Percentiles rank a stretch among this genome's conserved stretches.
Evolutionary conservation across 495 filamentous ascomycete genomes (phyloP).

Genomic region (Podospora tetraspora): DNA sequence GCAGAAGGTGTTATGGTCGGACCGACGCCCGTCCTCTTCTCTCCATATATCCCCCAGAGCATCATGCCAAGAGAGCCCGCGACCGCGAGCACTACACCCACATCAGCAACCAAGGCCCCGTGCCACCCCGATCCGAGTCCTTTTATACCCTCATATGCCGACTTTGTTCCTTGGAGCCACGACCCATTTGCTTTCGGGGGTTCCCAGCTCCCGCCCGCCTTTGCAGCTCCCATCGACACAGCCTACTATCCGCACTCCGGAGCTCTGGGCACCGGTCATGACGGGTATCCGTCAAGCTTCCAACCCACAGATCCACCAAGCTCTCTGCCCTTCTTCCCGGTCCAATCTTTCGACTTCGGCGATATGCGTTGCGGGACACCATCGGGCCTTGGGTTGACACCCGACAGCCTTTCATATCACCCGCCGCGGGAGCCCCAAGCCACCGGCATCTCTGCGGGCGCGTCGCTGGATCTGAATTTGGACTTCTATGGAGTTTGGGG

Average conservation of each 20-base stretch:
- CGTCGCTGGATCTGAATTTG: background rate
- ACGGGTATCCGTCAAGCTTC: background rate
- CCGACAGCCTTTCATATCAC: background rate
- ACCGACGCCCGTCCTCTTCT: background rate
- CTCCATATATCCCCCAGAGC: background rate
- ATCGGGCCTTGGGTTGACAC: background rate
- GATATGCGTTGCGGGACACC: background rate
- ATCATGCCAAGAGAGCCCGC: background rate
- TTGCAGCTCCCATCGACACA: background rate
- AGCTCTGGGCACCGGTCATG: background rate
- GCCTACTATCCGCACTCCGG: background rate
- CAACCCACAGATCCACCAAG: background rate
- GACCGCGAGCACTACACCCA: background rate
- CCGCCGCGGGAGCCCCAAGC: background rate
- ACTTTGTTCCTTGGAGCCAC: background rate
- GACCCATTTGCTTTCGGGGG: background rate
- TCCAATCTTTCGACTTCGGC: background rate
- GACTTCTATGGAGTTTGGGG: background rate
- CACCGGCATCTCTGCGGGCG: background rate
- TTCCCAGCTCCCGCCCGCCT: background rate
- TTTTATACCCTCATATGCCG: background rate
- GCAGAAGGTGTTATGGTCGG: background rate
- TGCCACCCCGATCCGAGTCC: background rate
- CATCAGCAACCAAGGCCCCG: background rate
- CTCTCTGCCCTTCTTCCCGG: background rate